Conservation (phyloP, 441 rosid species). For the Populus hybrid region DNA sequence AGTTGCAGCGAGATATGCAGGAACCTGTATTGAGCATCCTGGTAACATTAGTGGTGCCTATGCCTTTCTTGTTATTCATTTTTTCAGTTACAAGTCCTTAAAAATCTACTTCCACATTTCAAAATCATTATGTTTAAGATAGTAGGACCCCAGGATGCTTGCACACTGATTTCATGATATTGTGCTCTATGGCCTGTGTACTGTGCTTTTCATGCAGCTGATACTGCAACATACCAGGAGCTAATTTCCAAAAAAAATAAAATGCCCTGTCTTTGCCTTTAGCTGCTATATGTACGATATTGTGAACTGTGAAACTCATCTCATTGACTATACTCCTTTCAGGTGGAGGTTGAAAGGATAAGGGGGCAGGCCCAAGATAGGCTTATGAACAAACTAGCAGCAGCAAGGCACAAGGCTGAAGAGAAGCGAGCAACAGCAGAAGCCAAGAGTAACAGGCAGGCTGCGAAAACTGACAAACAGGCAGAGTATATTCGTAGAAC, state of each 20-base stretch:
- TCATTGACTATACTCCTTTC: slow-evolving; percentile 11
- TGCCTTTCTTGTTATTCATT: not conserved
- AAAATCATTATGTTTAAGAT: too few species aligned
- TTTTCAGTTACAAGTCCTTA: not conserved
- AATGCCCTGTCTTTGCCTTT: not conserved
- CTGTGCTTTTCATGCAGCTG: not conserved
- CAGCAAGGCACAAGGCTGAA: slow-evolving; percentile 74
- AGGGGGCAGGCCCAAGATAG: slow-evolving; percentile 73
- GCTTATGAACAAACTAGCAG: slow-evolving; percentile 67
- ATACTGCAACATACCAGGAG: not conserved
- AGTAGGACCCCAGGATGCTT: not conserved
- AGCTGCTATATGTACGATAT: not conserved
- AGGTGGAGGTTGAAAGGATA: slow-evolving; percentile 82
- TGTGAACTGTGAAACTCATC: not conserved
- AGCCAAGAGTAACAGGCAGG: slow-evolving; percentile 56
- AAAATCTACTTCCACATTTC: not conserved
- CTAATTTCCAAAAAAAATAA: not conserved
- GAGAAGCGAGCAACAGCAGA: slow-evolving; percentile 68
- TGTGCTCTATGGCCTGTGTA: not conserved
- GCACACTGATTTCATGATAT: not conserved
- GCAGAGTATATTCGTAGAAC: slow-evolving; percentile 68
- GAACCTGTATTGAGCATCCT: not conserved
- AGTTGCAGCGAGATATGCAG: not conserved
- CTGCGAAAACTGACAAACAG: slow-evolving; percentile 57
- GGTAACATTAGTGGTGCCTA: not conserved